A percentile compares a stretch with the other conserved stretches of the same genome.
Evolutionary conservation across 768 basidiomycete species (phyloP).

Genomic region (Auriscalpium vulgare): DNA sequence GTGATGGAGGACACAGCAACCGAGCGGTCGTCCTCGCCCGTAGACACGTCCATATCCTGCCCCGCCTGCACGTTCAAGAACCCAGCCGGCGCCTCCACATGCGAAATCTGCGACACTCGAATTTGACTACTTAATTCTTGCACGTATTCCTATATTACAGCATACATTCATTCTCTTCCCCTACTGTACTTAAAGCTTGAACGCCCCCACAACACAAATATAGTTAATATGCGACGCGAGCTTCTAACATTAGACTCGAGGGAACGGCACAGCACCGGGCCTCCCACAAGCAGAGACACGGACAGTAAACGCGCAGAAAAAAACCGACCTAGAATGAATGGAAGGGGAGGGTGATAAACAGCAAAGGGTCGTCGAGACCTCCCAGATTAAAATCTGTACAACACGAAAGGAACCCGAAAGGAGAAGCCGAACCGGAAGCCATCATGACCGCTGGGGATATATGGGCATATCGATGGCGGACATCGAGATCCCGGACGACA

Average conservation of each 20-base stretch:
- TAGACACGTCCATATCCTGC: constrained; percentile 7
- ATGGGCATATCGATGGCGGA: constrained; percentile 5
- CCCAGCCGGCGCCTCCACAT: constrained; percentile 10
- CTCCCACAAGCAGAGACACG: neutral
- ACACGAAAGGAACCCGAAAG: constrained; percentile 1
- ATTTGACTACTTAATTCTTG: constrained; percentile 8
- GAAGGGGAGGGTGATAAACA: constrained; percentile 3
- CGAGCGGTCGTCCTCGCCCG: constrained; percentile 12
- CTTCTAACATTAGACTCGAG: neutral
- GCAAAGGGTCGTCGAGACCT: neutral
- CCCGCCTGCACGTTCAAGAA: constrained; percentile 14
- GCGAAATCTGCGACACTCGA: constrained; percentile 23
- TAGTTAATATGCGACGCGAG: neutral
- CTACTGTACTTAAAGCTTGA: neutral
- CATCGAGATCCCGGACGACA: neutral
- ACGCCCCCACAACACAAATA: neutral
- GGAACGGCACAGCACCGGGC: neutral
- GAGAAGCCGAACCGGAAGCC: neutral
- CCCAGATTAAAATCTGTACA: neutral
- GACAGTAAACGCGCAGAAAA: neutral
- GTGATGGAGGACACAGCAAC: constrained; percentile 10
- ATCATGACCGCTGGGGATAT: constrained; percentile 13
- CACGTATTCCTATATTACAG: neutral
- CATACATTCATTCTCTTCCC: neutral
- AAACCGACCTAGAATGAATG: constrained; percentile 2